Conservation (phyloP, 441 rosid genomes). For the Erysimum pusillum region DNA sequence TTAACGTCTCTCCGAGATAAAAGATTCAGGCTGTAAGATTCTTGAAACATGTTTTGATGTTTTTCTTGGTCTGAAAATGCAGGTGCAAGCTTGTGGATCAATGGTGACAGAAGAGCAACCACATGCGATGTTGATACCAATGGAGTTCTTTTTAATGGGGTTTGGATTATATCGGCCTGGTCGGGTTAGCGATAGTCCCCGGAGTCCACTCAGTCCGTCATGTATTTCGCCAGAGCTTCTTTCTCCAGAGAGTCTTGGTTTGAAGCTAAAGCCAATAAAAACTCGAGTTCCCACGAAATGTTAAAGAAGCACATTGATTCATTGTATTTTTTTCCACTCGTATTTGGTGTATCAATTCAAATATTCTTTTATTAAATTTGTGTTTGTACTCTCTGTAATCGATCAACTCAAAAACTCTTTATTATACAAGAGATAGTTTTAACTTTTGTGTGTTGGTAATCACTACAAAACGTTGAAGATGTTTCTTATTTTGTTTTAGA, state of each 20-base stretch:
- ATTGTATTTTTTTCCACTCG: not conserved
- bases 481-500: constrained; percentile 5
- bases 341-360: constrained; percentile 7
- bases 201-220: constrained; percentile 76
- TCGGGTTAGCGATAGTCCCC: constrained; percentile 62
- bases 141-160: constrained; percentile 83
- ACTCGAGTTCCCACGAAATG: constrained; percentile 59
- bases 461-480: constrained; percentile 25
- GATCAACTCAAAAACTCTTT: constrained; percentile 23
- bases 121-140: constrained; percentile 83
- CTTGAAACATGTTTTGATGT: constrained; percentile 20
- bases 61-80: constrained; percentile 4
- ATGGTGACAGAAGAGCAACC: constrained; percentile 92
- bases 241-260: constrained; percentile 82
- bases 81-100: constrained; percentile 87
- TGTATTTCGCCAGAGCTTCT: constrained; percentile 84
- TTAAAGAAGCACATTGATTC: constrained; percentile 36
- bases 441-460: constrained; percentile 22
- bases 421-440: constrained; percentile 20
- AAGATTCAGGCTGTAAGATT: constrained; percentile 9
- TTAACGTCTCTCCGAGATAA: not conserved
- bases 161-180: constrained; percentile 69
- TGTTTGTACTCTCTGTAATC: constrained; percentile 37
- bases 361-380: constrained; percentile 38
- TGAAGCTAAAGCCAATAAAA: constrained; percentile 82